Base-by-base conservation (phyloP, 768 basidiomycete genomes). In the Boletus speciosus region DNA sequence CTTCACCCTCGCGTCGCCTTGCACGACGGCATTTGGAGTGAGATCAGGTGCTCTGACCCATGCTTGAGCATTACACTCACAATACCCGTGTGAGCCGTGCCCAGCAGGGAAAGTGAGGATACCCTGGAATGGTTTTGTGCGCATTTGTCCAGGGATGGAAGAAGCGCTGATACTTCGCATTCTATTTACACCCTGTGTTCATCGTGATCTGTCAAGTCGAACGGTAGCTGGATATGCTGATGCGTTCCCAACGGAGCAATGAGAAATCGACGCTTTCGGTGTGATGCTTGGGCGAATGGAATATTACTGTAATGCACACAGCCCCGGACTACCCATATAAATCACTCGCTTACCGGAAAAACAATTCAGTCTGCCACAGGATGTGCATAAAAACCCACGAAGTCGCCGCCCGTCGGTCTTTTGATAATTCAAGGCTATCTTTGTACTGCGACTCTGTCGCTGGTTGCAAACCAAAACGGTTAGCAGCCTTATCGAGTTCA, bases 21-120 rank as follows among this genome's bases (percentile, higher is more conserved):
- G 45, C 15, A 64, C 14, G 21, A 63, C 35, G 11, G 51, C 25
- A 1, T 38, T 47, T 9, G 62, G 62, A 29, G 37, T 34, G 36
- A 63, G 61, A 36, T 63, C 61, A 6, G 62, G 55, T 25, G 57
- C 61, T 50, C 58, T 57, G n/a, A 63, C 61, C 61, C 54, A 62
- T 21, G 54, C 61, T 2, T 29, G 39, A 38, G n/a, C 16, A 8
- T 21, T 56, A 37, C 61, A 62, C 19, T 48, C 42, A 4, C 4
- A 32, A 8, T 4, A 3, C 10, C 7, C 19, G 51, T 42, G 7
- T 51, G 39, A 23, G 21, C 44, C n/a, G 16, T 25, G 9, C 49
- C 49, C 12, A 53, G 14, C 4, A 62, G 10, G 9, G 35, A 52
- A 39, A 35, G 40, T n/a, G 6, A 55, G 36, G 34, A 59, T 12